A percentile compares a stretch with the other conserved stretches of the same genome.
Conservation (phyloP, 2,329 filamentous ascomycete species). For the Incumbomyces delicatus region DNA sequence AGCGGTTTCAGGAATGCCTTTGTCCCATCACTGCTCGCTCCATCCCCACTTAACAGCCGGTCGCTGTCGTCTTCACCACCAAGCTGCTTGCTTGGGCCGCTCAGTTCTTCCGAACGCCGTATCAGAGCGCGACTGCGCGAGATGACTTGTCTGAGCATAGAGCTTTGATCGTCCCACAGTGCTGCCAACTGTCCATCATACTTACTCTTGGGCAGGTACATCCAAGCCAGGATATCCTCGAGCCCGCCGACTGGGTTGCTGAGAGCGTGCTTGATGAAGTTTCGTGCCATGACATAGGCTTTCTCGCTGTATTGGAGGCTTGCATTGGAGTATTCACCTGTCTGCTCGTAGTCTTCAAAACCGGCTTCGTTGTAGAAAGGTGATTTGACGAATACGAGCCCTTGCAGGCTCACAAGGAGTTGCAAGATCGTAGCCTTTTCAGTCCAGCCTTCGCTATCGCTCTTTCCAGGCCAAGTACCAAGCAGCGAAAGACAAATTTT, state of each 20-base stretch:
- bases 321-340: slow-evolving; percentile 37
- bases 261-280: slow-evolving; percentile 42
- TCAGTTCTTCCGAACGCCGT: slow-evolving; percentile 6
- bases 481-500: slow-evolving; percentile 52
- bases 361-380: slow-evolving; percentile 58
- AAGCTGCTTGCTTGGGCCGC: neutral
- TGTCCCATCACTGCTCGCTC: slow-evolving; percentile 12
- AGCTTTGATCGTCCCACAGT: slow-evolving; percentile 11
- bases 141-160: slow-evolving; percentile 21
- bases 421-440: slow-evolving; percentile 47
- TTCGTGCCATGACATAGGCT: slow-evolving; percentile 43
- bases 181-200: slow-evolving; percentile 7
- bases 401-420: slow-evolving; percentile 47
- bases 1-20: slow-evolving; percentile 26
- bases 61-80: slow-evolving; percentile 8
- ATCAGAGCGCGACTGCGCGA: slow-evolving; percentile 23
- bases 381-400: slow-evolving; percentile 47
- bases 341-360: slow-evolving; percentile 43
- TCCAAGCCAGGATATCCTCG: slow-evolving; percentile 42
- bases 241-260: slow-evolving; percentile 35
- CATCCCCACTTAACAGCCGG: slow-evolving; percentile 18
- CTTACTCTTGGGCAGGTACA: slow-evolving; percentile 34
- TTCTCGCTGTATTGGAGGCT: slow-evolving; percentile 45
- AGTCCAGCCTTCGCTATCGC: slow-evolving; percentile 45
- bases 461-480: slow-evolving; percentile 49